phyloP scores from a whole-genome alignment of 768 basidiomycete genomes.

The Trametes villosa region DNA sequence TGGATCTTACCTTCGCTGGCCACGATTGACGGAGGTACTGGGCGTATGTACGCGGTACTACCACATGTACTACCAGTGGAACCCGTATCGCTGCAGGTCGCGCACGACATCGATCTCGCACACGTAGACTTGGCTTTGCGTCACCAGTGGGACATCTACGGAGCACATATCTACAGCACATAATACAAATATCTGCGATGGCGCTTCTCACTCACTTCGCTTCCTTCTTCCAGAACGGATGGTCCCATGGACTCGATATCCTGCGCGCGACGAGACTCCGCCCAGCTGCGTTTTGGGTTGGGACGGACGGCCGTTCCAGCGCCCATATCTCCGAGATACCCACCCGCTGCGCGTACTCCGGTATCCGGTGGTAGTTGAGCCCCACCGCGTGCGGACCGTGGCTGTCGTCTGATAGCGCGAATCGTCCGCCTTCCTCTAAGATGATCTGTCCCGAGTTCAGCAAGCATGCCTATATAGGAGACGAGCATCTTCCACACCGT shows the following conservation, averaged over 20 bases:
- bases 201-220: too few species aligned
- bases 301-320: slow-evolving; percentile 45
- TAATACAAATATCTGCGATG: too few species aligned
- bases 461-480: neutral
- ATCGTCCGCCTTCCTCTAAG: slow-evolving; percentile 64
- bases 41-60: too few species aligned
- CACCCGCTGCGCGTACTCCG: slow-evolving; percentile 63
- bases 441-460: slow-evolving; percentile 59
- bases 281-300: slow-evolving; percentile 45
- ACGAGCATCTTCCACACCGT: slow-evolving; percentile 30
- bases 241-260: slow-evolving; percentile 58
- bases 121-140: too few species aligned
- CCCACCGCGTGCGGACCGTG: slow-evolving; percentile 91
- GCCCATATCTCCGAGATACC: slow-evolving; percentile 71
- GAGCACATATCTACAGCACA: too few species aligned
- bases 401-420: slow-evolving; percentile 93
- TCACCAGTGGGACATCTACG: too few species aligned
- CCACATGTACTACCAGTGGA: too few species aligned
- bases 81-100: too few species aligned
- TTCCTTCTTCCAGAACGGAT: slow-evolving; percentile 56
- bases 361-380: slow-evolving; percentile 74
- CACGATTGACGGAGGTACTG: neutral
- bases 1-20: neutral
- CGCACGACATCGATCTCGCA: too few species aligned
- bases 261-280: slow-evolving; percentile 48